Evolutionary conservation across 805 yeast genomes (phyloP), one percentile per base, ranked within the genome.

Genomic region (Blastobotrys chiropterorum): DNA sequence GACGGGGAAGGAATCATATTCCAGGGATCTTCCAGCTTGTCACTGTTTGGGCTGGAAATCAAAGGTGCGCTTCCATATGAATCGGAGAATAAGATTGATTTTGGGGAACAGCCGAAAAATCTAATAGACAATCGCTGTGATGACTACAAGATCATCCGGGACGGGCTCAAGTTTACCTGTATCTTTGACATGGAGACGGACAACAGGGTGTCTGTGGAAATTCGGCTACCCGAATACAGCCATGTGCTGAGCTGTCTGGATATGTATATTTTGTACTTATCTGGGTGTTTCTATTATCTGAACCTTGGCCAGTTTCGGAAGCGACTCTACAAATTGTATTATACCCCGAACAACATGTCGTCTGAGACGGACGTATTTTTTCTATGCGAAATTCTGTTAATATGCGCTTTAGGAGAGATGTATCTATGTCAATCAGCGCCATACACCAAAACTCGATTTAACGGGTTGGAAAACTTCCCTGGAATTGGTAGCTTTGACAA

Each of bases 391-490:
- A 22, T 57, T 26, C 46, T 60, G 14, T 42, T 59, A 21, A 53
- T 60, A 13, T 45, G 55, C 1, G 63, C 60, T 16, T 44, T 59
- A 19, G 63, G 63, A 2, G 59, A 59, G 42, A 52, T 59, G 57
- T 59, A 60, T 31, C 53, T 56, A 1, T 44, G 51, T 31, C 39
- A 43, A 30, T 19, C 34, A 31, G 11, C 39, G n/a, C 47, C 38
- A 16, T n/a, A 7, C 19, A 20, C 21, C 19, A 34, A 20, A n/a
- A 45, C 22, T 15, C 51, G 52, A 38, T 46, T 22, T 19, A 41
- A 41, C 13, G 48, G 48, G 39, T 14, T 46, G 48, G 50, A 47
- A 26, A 51, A 42, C 38, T 41, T 56, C 41, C 60, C 63, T 0
- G 63, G 60, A 13, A 53, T 56, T 16, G 21, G 44, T 7, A 46